Evolutionary conservation across 805 yeast species (phyloP).

Genomic region (Teunomyces gatunensis): DNA sequence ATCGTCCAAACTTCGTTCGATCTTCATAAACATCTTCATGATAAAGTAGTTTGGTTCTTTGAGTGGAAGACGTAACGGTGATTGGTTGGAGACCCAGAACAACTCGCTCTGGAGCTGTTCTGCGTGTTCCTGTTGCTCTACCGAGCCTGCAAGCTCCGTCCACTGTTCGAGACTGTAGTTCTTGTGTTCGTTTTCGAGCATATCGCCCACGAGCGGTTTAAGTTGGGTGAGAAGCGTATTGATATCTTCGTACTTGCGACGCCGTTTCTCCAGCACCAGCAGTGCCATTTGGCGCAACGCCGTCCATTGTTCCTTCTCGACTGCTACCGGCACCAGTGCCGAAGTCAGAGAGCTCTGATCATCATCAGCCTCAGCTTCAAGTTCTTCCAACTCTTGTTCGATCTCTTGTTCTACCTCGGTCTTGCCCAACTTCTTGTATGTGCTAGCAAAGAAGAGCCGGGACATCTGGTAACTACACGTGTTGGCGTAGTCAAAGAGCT

Average conservation of each 20-base stretch:
- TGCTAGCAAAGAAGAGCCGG: conserved; percentile 5
- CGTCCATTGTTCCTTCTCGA: conserved; percentile 2
- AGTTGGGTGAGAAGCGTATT: conserved; percentile 28
- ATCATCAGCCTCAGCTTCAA: not conserved
- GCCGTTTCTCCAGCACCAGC: conserved; percentile 9
- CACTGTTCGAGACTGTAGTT: conserved; percentile 53
- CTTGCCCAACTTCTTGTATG: conserved; percentile 4
- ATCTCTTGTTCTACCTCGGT: conserved; percentile 6
- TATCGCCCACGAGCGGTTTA: conserved; percentile 29
- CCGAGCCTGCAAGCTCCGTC: conserved; percentile 31
- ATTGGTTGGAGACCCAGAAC: conserved; percentile 64
- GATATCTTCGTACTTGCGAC: conserved; percentile 17
- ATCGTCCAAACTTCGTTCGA: conserved; percentile 9
- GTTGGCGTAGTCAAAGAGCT: conserved; percentile 35
- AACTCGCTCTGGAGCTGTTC: conserved; percentile 16
- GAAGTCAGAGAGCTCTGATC: not conserved
- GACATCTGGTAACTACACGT: conserved; percentile 10
- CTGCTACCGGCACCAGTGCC: not conserved
- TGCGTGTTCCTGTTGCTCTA: not conserved
- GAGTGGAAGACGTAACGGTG: conserved; percentile 70
- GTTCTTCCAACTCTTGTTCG: conserved; percentile 11
- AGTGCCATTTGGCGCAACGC: conserved; percentile 2
- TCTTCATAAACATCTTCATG: conserved; percentile 27
- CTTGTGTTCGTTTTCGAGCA: conserved; percentile 39
- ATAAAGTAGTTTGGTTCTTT: conserved; percentile 65